Conservation (phyloP, 2,329 filamentous ascomycete genomes). For the Penicillium digitatum region DNA sequence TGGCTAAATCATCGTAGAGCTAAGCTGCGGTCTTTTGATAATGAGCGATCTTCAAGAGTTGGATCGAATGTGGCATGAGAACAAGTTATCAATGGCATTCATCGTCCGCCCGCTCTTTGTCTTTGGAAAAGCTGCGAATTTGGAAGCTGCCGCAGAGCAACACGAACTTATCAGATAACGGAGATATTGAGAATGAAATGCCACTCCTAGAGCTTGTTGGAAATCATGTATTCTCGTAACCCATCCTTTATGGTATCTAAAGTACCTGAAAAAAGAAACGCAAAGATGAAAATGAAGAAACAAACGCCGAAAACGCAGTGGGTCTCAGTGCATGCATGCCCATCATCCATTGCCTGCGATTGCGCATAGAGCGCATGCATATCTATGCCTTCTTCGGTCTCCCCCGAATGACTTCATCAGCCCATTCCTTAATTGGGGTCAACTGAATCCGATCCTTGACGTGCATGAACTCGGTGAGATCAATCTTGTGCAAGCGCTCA, state of each 20-base stretch:
- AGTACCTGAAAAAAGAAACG: background rate
- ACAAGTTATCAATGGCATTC: background rate
- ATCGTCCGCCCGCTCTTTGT: background rate
- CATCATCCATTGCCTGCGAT: background rate
- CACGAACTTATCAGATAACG: background rate
- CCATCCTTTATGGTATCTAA: slow-evolving; percentile 20
- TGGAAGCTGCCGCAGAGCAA: background rate
- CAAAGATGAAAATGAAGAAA: slow-evolving; percentile 5
- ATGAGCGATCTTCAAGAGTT: background rate
- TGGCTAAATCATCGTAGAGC: background rate
- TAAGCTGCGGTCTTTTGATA: background rate
- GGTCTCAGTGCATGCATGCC: background rate
- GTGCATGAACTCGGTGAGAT: slow-evolving; percentile 81
- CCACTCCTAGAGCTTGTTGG: background rate
- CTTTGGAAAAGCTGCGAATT: background rate
- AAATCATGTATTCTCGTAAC: slow-evolving; percentile 16
- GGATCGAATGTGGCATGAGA: background rate
- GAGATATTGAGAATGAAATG: background rate
- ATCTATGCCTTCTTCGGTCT: slow-evolving; percentile 51
- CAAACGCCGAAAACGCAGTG: slow-evolving; percentile 13
- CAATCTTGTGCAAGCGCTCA: slow-evolving; percentile 67
- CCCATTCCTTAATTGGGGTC: slow-evolving; percentile 77
- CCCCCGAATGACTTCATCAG: slow-evolving; percentile 69
- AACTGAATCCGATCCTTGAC: slow-evolving; percentile 62
- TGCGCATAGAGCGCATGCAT: background rate